Base-by-base conservation (phyloP, 2,329 filamentous ascomycete species). In the Verruconis gallopava region DNA sequence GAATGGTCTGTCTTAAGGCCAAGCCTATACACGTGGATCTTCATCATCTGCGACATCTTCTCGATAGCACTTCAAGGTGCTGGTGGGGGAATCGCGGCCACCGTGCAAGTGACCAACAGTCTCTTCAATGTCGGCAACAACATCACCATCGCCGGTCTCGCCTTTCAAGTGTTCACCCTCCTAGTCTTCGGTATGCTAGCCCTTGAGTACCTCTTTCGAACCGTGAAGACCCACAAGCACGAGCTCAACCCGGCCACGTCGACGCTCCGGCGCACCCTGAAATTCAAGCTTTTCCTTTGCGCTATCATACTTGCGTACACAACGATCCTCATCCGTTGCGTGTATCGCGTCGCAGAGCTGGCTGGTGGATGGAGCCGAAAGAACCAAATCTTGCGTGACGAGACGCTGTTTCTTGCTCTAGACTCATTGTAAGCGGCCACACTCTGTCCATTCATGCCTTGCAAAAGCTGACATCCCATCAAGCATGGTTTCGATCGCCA, bases 361-460 rank as follows among this genome's bases (percentile, higher is more conserved):
- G 68, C 71, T 2, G 72, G 72, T 19, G 75, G 76, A 15, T 80
- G 75, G 74, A 57, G 53, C 3, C 77, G 77, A 0, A 57, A 65
- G 9, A 30, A 30, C 25, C 9, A 30, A n/a, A 9, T 30, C 9
- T n/a, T 30, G 6, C 6, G 25, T 9, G 25, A 36, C 6, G 33
- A 36, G 33, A 6, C 33, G 9, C 12, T 12, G 33, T 36, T 9
- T 15, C 33, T 36, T 36, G 33, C 6, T 9, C 33, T 36, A 15
- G 33, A 36, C 17, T 13, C 12, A 36, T 36, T 36, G 33, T 36
- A 15, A 15, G 33, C 17, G 14, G 9, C 12, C 15, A 6, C 17
- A 18, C 33, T 9, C n/a, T 36, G 15, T 36, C 11, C 11, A 9
- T 9, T 6, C 33, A 12, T 18, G 17, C 33, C n/a, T 9, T 30